Base-by-base conservation (phyloP, 108 stramenopile genomes). In the Nitzschia palea region DNA sequence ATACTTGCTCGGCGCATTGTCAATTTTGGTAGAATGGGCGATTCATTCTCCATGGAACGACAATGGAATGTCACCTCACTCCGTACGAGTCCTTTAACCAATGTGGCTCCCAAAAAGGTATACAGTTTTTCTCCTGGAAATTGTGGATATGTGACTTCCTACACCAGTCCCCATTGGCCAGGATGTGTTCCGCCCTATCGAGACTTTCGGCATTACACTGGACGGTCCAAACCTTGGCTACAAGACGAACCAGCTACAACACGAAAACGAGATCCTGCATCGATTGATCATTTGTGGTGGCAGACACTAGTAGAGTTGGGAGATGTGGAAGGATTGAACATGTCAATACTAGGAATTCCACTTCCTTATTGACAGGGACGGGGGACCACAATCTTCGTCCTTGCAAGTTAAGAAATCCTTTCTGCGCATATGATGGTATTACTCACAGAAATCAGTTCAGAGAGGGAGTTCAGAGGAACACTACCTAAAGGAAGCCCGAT, bases 201-300 rank as follows among this genome's bases (percentile, higher is more conserved):
- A 2, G 69, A 78, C 45, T 75, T 71, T 33, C 37, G 45, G 20
- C 81, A 82, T 53, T 78, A 66, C 26, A 78, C 70, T 17, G 77
- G 77, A 18, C 32, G 23, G 12, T 42, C 30, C 57, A 82, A 82
- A 48, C 81, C 81, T 12, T 82, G 81, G 81, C 40, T 70, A 20
- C 57, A 59, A 18, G 17, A 31, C n/a, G 6, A 4, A 2, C 34
- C 44, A 44, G 15, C 14, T 2, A 59, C 17, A 4, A 4, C 3
- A 4, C 54, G 54, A n/a, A 9, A 20, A 32, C 54, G 54, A 14
- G 29, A 55, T 3, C 26, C 54, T 4, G 4, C 4, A 12, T 55
- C 54, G 6, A 55, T 5, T 12, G 26, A 32, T 28, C 27, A 55
- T 20, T 30, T 55, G 54, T 55, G 54, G 54, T 55, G 54, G 54